Conservation (phyloP, 176 grass and related monocot species). For the Avena eriantha region DNA sequence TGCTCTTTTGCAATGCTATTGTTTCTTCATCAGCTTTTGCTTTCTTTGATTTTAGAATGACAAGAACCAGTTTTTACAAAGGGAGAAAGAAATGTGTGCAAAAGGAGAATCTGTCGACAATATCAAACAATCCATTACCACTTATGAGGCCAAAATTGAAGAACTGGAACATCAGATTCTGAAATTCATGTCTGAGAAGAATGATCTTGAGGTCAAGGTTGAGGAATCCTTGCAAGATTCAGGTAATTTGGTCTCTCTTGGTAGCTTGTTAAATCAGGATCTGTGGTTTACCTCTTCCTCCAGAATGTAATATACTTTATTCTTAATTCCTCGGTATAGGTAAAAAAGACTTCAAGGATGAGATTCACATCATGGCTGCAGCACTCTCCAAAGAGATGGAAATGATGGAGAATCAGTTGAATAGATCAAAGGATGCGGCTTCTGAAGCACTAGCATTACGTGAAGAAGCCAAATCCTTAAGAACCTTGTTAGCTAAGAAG, state of each 20-base stretch:
- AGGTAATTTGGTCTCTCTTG: slow-evolving; percentile 53
- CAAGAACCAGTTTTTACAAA: slow-evolving; percentile 64
- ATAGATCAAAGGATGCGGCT: slow-evolving; percentile 81
- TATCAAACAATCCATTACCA: slow-evolving; percentile 66
- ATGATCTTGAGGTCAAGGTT: slow-evolving; percentile 89
- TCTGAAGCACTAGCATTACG: slow-evolving; percentile 72
- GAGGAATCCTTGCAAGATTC: slow-evolving; percentile 95
- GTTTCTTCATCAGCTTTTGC: slow-evolving; percentile 21
- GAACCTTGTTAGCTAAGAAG: slow-evolving; percentile 70
- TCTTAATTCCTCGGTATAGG: slow-evolving; percentile 52
- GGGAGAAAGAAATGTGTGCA: slow-evolving; percentile 79
- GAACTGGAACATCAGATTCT: slow-evolving; percentile 78
- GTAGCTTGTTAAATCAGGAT: slow-evolving; percentile 11
- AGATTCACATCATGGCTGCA: slow-evolving; percentile 91
- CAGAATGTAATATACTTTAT: slow-evolving; percentile 31
- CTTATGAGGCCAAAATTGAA: slow-evolving; percentile 77
- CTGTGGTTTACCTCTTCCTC: slow-evolving; percentile 23
- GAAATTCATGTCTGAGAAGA: slow-evolving; percentile 66
- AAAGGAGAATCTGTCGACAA: slow-evolving; percentile 69
- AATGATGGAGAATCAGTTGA: slow-evolving; percentile 94
- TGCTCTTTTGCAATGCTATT: slow-evolving; percentile 20
- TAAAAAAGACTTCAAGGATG: slow-evolving; percentile 93
- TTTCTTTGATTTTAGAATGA: slow-evolving; percentile 63
- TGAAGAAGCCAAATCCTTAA: slow-evolving; percentile 75
- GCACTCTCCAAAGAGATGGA: slow-evolving; percentile 92